Evolutionary conservation across 169 alveolate genomes (phyloP).

Genomic region (Eimeria maxima): DNA sequence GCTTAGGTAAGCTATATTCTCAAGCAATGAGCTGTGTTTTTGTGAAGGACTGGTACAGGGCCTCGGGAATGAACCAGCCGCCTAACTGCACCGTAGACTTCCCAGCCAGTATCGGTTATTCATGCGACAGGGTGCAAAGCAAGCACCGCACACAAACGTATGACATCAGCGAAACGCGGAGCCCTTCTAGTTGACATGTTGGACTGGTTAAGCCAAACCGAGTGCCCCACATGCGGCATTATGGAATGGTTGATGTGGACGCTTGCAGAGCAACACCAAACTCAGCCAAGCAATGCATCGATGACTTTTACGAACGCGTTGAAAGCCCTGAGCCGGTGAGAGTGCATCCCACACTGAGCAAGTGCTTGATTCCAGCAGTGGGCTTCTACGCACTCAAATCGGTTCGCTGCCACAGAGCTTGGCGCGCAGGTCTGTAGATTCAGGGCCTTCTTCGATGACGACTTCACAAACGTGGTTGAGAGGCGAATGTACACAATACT

Average conservation of each 20-base stretch:
- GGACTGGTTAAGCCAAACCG: background rate
- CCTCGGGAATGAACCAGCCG: slow-evolving; percentile 39
- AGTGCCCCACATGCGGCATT: background rate
- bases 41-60: slow-evolving; percentile 73
- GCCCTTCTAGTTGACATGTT: background rate
- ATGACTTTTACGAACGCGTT: slow-evolving; percentile 30
- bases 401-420: background rate
- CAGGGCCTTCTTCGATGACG: slow-evolving; percentile 39
- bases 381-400: background rate
- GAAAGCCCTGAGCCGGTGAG: slow-evolving; percentile 63
- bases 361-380: background rate
- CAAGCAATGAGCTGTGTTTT: slow-evolving; percentile 29
- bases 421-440: slow-evolving; percentile 65
- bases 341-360: background rate
- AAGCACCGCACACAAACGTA: slow-evolving; percentile 5
- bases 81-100: background rate
- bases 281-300: background rate
- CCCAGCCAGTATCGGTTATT: background rate
- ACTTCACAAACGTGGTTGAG: slow-evolving; percentile 31
- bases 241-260: background rate
- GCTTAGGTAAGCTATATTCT: background rate
- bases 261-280: background rate
- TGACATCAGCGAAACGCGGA: background rate
- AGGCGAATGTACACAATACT: slow-evolving; percentile 36
- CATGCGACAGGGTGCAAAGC: background rate